A percentile compares a stretch with the other conserved stretches of the same genome.
phyloP scores from a whole-genome alignment of 768 basidiomycete genomes.

The Suillus bovinus region DNA sequence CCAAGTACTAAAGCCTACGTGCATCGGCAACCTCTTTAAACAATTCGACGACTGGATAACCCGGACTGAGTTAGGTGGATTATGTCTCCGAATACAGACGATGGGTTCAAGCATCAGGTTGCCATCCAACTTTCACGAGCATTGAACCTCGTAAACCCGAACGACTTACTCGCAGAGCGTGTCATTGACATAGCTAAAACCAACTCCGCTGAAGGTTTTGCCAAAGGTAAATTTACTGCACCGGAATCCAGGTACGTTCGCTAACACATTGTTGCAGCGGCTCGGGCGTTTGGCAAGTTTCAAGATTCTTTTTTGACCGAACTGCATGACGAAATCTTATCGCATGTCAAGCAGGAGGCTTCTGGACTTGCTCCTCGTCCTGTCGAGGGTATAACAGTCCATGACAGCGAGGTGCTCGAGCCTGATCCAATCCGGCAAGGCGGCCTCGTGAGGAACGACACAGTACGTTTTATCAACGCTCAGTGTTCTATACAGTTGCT shows the following conservation, averaged over 20 bases:
- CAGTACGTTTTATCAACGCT: slow-evolving; percentile 40
- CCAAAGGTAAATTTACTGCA: slow-evolving; percentile 50
- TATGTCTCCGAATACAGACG: slow-evolving; percentile 1
- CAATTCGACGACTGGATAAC: neutral
- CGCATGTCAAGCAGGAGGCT: slow-evolving; percentile 66
- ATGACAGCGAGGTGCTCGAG: slow-evolving; percentile 80
- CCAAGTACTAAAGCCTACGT: neutral
- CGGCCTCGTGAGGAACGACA: slow-evolving; percentile 71
- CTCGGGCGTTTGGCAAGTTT: slow-evolving; percentile 85
- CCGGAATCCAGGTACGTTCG: neutral
- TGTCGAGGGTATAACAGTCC: slow-evolving; percentile 74
- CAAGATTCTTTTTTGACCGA: slow-evolving; percentile 75
- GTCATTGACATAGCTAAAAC: slow-evolving; percentile 81
- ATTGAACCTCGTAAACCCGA: slow-evolving; percentile 79
- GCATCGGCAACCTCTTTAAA: neutral
- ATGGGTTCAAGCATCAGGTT: slow-evolving; percentile 62
- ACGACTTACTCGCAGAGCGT: slow-evolving; percentile 75
- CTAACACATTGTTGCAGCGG: slow-evolving; percentile 46
- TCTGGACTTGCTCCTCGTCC: slow-evolving; percentile 50
- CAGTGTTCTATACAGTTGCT: neutral
- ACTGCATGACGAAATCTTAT: slow-evolving; percentile 76
- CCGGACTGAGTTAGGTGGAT: neutral
- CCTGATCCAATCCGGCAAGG: slow-evolving; percentile 78
- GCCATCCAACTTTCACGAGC: slow-evolving; percentile 81
- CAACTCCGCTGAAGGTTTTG: slow-evolving; percentile 63